phyloP scores from a whole-genome alignment of 208 protist species.

The Angomonas ambiguus region DNA sequence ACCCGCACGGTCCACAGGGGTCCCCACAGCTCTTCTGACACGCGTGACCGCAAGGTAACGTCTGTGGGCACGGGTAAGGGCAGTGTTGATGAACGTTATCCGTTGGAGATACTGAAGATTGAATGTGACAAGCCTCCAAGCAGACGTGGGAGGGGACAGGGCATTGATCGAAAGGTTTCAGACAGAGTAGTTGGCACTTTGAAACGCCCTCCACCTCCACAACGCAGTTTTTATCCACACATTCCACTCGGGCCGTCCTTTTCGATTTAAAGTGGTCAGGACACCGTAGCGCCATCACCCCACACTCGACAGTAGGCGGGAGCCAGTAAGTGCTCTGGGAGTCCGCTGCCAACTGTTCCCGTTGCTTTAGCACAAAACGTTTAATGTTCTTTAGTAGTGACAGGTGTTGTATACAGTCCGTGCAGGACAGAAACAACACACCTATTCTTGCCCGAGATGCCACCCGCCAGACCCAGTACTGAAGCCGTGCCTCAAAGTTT shows the following conservation, averaged over 20 bases:
- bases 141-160: slow-evolving; percentile 62
- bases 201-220: slow-evolving; percentile 48
- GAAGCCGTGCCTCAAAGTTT: slow-evolving; percentile 18
- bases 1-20: slow-evolving; percentile 63
- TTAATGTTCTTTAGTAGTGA: slow-evolving; percentile 54
- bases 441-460: slow-evolving; percentile 47
- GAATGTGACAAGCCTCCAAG: slow-evolving; percentile 56
- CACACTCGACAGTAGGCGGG: slow-evolving; percentile 35
- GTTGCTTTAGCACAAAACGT: slow-evolving; percentile 48
- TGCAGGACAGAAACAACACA: slow-evolving; percentile 59
- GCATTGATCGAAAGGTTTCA: slow-evolving; percentile 60
- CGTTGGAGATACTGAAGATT: slow-evolving; percentile 5
- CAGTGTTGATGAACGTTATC: slow-evolving; percentile 39
- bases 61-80: slow-evolving; percentile 64
- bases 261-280: slow-evolving; percentile 69
- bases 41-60: slow-evolving; percentile 63
- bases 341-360: slow-evolving; percentile 20
- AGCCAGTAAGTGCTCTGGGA: slow-evolving; percentile 60
- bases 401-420: slow-evolving; percentile 54
- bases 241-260: slow-evolving; percentile 34
- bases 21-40: slow-evolving; percentile 65
- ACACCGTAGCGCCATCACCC: slow-evolving; percentile 60
- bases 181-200: slow-evolving; percentile 58
- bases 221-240: slow-evolving; percentile 8
- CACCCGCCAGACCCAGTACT: slow-evolving; percentile 73